Conservation (phyloP, 148 eudicot genomes). For the Gaultheria prostrata region DNA sequence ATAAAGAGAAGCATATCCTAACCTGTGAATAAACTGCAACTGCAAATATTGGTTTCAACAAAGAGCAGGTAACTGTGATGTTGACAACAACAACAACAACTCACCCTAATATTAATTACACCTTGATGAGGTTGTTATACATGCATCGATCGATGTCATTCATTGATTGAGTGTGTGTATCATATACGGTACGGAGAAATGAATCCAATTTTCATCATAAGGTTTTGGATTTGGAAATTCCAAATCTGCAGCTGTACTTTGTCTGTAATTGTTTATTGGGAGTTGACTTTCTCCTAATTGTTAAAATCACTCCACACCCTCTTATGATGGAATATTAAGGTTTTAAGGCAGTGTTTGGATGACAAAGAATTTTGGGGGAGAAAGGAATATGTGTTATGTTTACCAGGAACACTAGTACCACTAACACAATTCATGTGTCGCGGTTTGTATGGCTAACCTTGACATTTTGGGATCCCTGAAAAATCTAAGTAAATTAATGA, state of each 20-base stretch:
- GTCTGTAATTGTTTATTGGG: constrained; percentile 1
- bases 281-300: not conserved
- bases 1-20: not conserved
- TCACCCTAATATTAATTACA: not conserved
- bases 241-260: constrained; percentile 8
- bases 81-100: constrained; percentile 2
- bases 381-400: too few relatives aligned
- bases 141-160: not conserved
- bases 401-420: too few relatives aligned
- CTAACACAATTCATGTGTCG: too few relatives aligned
- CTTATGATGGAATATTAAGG: not conserved
- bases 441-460: too few relatives aligned
- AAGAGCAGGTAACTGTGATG: not conserved
- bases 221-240: not conserved
- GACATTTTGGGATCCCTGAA: too few relatives aligned
- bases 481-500: too few relatives aligned
- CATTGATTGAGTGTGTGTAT: not conserved
- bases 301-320: not conserved
- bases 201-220: not conserved
- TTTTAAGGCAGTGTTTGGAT: not conserved
- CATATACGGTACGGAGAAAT: not conserved
- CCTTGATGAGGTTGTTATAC: not conserved
- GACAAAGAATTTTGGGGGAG: not conserved
- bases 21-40: not conserved
- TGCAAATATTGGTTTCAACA: not conserved